Evolutionary conservation across 306 rosid species (phyloP).

Genomic region (Vachellia pachyceras): DNA sequence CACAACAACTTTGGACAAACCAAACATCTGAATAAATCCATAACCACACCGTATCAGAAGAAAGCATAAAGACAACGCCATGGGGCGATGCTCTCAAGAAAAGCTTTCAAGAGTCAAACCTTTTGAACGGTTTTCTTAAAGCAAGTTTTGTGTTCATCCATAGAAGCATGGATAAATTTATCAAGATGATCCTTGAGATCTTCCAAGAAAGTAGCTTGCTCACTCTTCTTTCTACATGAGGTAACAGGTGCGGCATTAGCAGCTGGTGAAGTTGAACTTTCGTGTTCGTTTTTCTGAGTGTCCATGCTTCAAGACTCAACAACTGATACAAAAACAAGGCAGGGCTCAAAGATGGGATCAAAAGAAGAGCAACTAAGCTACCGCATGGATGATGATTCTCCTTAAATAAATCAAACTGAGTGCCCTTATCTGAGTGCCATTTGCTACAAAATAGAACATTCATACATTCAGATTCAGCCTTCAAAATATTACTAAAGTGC

Average conservation of each 20-base stretch:
- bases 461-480: neutral
- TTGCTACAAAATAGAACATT: neutral
- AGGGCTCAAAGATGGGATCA: neutral
- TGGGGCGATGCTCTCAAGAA: neutral
- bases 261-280: slow-evolving; percentile 44
- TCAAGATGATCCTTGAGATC: slow-evolving; percentile 91
- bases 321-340: slow-evolving; percentile 31
- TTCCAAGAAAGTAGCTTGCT: slow-evolving; percentile 78
- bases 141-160: slow-evolving; percentile 92
- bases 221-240: slow-evolving; percentile 84
- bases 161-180: slow-evolving; percentile 79
- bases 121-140: slow-evolving; percentile 78
- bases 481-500: neutral
- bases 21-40: slow-evolving; percentile 72
- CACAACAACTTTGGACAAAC: slow-evolving; percentile 80
- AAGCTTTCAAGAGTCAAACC: slow-evolving; percentile 46
- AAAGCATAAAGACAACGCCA: neutral
- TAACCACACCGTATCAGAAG: slow-evolving; percentile 21
- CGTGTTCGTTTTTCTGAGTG: slow-evolving; percentile 51
- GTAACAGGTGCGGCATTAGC: slow-evolving; percentile 46
- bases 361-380: neutral
- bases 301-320: slow-evolving; percentile 54
- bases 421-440: too few species aligned
- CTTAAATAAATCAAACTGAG: neutral
- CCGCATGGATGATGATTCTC: neutral